phyloP scores from a whole-genome alignment of 352 stramenopile species.

The Plasmopara viticola region DNA sequence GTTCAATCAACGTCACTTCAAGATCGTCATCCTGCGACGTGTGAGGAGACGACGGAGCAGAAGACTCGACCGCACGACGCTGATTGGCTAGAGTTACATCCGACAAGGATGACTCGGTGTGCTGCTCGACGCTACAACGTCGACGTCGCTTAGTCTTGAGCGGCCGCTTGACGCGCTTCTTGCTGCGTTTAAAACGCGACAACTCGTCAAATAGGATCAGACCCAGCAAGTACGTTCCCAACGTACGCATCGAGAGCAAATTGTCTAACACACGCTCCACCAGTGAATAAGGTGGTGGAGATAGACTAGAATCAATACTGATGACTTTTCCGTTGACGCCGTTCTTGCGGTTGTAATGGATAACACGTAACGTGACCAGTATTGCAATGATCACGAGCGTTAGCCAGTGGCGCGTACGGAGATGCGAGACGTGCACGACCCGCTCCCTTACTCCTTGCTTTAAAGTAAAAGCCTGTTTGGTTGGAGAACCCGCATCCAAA shows the following conservation, averaged over 20 bases:
- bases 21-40: slow-evolving; percentile 47
- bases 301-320: slow-evolving; percentile 1
- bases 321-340: slow-evolving; percentile 19
- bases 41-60: slow-evolving; percentile 20
- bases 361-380: slow-evolving; percentile 33
- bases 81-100: slow-evolving; percentile 15
- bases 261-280: slow-evolving; percentile 35
- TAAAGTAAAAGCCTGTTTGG: neutral
- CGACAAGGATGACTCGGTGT: slow-evolving; percentile 22
- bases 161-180: slow-evolving; percentile 9
- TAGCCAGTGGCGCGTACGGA: slow-evolving; percentile 51
- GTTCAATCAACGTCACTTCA: slow-evolving; percentile 46
- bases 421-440: slow-evolving; percentile 28
- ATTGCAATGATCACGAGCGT: slow-evolving; percentile 25
- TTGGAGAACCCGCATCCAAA: neutral
- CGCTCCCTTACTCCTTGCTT: neutral
- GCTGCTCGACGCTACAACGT: slow-evolving; percentile 12
- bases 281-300: slow-evolving; percentile 17
- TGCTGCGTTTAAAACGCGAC: slow-evolving; percentile 13
- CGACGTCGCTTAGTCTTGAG: slow-evolving; percentile 14
- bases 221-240: slow-evolving; percentile 40
- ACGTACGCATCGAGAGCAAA: slow-evolving; percentile 43
- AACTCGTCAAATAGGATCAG: slow-evolving; percentile 56
- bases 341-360: slow-evolving; percentile 26
- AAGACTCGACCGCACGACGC: slow-evolving; percentile 8